Conservation (phyloP, 192 early-diverging fungal species). For the Mortierella claussenii region DNA sequence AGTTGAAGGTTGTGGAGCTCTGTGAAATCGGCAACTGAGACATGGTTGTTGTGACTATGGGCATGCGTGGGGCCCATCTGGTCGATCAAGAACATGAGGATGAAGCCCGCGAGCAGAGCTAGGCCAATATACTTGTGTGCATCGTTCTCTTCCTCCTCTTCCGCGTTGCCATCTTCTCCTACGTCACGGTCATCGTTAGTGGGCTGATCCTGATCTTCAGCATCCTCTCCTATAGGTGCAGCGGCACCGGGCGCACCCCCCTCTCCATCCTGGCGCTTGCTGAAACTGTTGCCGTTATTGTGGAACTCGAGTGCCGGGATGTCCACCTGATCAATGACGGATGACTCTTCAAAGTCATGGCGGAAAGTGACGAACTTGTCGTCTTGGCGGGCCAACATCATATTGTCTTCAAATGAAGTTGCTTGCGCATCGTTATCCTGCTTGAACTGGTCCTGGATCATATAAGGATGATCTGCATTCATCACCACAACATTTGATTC, state of each 20-base stretch:
- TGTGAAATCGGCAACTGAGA: constrained; percentile 37
- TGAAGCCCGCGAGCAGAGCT: constrained; percentile 84
- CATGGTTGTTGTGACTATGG: constrained; percentile 44
- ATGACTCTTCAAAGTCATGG: constrained; percentile 3
- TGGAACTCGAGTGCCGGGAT: neutral
- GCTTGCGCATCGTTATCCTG: neutral
- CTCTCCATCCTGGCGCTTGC: constrained; percentile 25
- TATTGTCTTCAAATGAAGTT: constrained; percentile 30
- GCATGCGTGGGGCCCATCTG: constrained; percentile 63
- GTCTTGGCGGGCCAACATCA: constrained; percentile 23
- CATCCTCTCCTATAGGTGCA: neutral
- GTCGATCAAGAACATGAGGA: constrained; percentile 92
- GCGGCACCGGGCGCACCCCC: neutral
- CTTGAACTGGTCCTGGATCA: constrained; percentile 28
- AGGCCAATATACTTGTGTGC: constrained; percentile 80
- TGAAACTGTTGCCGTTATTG: neutral
- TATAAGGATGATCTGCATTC: constrained; percentile 1
- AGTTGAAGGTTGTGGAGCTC: constrained; percentile 37
- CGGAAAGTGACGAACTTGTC: constrained; percentile 2
- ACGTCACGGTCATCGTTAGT: constrained; percentile 4
- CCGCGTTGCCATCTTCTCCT: neutral
- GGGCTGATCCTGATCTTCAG: constrained; percentile 6
- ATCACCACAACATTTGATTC: constrained; percentile 17
- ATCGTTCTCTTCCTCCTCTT: constrained; percentile 25
- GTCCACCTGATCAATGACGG: constrained; percentile 1